Base-by-base conservation (phyloP, 2,329 filamentous ascomycete genomes). In the Leptographium flavum region DNA sequence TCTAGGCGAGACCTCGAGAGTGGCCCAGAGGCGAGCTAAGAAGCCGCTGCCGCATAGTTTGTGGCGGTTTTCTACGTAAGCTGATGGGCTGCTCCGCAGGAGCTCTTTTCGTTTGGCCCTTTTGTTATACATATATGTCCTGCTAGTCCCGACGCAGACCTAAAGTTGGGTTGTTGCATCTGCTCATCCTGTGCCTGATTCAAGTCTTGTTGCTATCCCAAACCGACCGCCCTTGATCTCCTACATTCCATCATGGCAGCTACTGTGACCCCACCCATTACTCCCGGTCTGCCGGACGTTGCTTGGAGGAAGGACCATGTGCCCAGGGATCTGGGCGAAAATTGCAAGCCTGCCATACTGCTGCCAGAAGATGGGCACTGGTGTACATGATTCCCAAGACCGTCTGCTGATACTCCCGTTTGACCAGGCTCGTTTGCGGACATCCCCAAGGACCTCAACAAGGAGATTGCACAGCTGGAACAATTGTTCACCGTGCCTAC, bases 391-490 rank as follows among this genome's bases (percentile, higher is more conserved):
- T 32, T 19, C 15, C 6, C 19, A 14, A n/a, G n/a, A 4, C 10
- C n/a, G 3, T 25, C 2, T 42, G 40, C 40, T 42, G 25, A 42
- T 23, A 5, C 23, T 25, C 2, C 5, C 19, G n/a, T 25, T 17
- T 2, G 3, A 9, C 30, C 54, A 94, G 87, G 87, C 60, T 94
- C 88, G 52, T 86, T 92, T 77, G 79, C 81, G 63, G 87, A 95
- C 69, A 75, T 94, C 63, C 88, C 90, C 52, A 83, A 87, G 67
- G 80, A 87, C 64, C 75, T 95, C 53, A 68, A 86, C 44, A 60
- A 66, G 32, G 83, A 95, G 66, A 88, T 96, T 59, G 79, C 84
- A 62, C 72, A 76, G 50, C 74, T 96, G 22, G 92, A 96, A 68
- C 74, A 87, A 47, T 64, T 82, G 45, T 94, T 98, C 65, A 83